Conservation (phyloP, 805 yeast species). For the Starmerella riodocensis region DNA sequence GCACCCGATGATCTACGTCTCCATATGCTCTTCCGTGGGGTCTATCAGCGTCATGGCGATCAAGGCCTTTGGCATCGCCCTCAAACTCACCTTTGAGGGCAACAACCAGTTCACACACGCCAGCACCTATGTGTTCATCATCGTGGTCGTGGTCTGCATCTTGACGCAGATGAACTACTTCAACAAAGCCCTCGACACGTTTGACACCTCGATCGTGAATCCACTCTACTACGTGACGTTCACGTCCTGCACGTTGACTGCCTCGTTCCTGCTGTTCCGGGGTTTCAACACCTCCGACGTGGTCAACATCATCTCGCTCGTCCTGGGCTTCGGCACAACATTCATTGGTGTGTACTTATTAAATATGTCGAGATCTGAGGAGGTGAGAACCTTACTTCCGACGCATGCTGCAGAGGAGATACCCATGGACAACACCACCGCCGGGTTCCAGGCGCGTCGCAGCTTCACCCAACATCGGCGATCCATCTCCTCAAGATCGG, state of each 20-base stretch:
- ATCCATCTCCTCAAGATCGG: conserved; percentile 9
- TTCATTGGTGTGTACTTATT: conserved; percentile 77
- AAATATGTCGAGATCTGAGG: conserved; percentile 52
- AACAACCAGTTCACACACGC: conserved; percentile 77
- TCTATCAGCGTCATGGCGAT: conserved; percentile 83
- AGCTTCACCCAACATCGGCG: conserved; percentile 43
- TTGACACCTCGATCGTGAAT: conserved; percentile 83
- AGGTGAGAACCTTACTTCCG: conserved; percentile 25
- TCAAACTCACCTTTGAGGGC: conserved; percentile 71
- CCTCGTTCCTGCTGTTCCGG: conserved; percentile 72
- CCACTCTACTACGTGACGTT: conserved; percentile 84
- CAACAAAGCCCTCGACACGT: conserved; percentile 85
- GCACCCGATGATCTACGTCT: conserved; percentile 79
- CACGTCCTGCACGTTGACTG: conserved; percentile 74
- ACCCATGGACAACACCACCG: conserved; percentile 75
- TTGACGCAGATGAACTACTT: conserved; percentile 86
- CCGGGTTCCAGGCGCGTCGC: conserved; percentile 63
- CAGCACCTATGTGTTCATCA: conserved; percentile 68
- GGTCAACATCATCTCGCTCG: conserved; percentile 64
- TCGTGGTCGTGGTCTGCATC: conserved; percentile 69
- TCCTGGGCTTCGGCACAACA: conserved; percentile 75
- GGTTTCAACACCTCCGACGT: conserved; percentile 78
- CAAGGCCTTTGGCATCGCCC: conserved; percentile 85
- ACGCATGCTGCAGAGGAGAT: conserved; percentile 52
- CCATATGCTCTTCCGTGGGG: conserved; percentile 82